phyloP scores from a whole-genome alignment of 306 rosid genomes.

The Lathyrus oleraceus region DNA sequence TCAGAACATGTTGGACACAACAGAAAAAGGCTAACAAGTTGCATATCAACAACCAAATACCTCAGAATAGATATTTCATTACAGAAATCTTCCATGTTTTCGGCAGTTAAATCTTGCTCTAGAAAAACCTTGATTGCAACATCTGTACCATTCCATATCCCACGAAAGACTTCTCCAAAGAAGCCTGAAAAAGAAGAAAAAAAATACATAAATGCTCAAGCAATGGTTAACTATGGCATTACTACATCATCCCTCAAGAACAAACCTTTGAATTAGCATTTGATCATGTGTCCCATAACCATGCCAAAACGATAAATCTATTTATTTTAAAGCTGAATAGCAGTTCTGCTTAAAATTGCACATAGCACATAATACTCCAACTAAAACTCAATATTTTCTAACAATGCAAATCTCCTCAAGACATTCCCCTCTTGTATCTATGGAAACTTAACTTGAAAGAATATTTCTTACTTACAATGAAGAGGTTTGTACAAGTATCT shows the following conservation, averaged over 20 bases:
- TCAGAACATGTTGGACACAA: slow-evolving; percentile 45
- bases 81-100: slow-evolving; percentile 98
- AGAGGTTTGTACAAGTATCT: not conserved
- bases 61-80: slow-evolving; percentile 96
- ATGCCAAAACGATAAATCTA: slow-evolving; percentile 11
- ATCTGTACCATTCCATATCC: slow-evolving; percentile 96
- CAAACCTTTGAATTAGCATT: slow-evolving; percentile 19
- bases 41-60: slow-evolving; percentile 45
- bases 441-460: not conserved
- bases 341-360: slow-evolving; percentile 19
- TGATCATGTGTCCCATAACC: not conserved
- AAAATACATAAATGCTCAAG: slow-evolving; percentile 31
- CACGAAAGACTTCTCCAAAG: slow-evolving; percentile 98
- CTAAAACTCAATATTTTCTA: slow-evolving; percentile 19
- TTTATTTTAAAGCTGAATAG: slow-evolving; percentile 14
- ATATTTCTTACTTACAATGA: not conserved
- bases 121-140: slow-evolving; percentile 96
- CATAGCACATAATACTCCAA: not conserved
- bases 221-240: slow-evolving; percentile 20
- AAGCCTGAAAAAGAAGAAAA: slow-evolving; percentile 60
- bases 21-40: slow-evolving; percentile 22
- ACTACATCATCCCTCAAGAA: slow-evolving; percentile 22
- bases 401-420: slow-evolving; percentile 23
- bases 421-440: slow-evolving; percentile 23
- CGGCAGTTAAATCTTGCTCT: slow-evolving; percentile 93